phyloP scores from a whole-genome alignment of 345 rosid genomes.

The Acer saccharum region DNA sequence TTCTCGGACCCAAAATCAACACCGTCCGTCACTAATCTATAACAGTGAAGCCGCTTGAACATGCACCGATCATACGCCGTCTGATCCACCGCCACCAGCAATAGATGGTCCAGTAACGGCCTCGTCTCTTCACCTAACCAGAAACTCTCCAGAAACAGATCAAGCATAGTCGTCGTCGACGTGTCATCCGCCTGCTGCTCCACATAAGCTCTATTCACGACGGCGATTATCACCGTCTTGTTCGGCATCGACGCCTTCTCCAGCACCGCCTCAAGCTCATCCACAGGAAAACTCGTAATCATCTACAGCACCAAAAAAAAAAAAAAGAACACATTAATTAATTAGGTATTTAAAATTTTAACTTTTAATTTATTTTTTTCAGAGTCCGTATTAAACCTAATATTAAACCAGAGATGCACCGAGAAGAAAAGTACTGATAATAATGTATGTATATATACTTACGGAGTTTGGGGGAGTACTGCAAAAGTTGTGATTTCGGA shows the following conservation, averaged over 20 bases:
- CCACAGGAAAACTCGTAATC: conserved; percentile 21
- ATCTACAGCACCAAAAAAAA: not conserved
- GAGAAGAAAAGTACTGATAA: not conserved
- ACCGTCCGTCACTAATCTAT: conserved; percentile 54
- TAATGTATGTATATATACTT: conserved; percentile 9
- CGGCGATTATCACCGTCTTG: conserved; percentile 61
- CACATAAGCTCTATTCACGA: conserved; percentile 70
- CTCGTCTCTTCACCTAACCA: conserved; percentile 75
- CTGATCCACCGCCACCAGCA: conserved; percentile 69
- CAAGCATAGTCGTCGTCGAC: conserved; percentile 56
- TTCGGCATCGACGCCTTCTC: conserved; percentile 52
- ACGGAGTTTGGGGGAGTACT: conserved; percentile 23
- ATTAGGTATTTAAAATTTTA: too few species aligned
- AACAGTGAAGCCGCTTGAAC: conserved; percentile 69
- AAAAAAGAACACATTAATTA: too few species aligned
- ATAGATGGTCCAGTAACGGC: conserved; percentile 48
- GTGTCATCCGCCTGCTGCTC: conserved; percentile 38
- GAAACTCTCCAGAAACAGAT: conserved; percentile 69
- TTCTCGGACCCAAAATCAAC: conserved; percentile 52
- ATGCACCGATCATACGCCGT: conserved; percentile 65
- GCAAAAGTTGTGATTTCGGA: not conserved
- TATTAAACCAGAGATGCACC: too few species aligned
- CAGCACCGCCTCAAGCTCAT: conserved; percentile 49
- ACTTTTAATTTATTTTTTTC: too few species aligned
- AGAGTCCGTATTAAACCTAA: too few species aligned